Conservation (phyloP, 345 rosid genomes). For the Alliaria petiolata region DNA sequence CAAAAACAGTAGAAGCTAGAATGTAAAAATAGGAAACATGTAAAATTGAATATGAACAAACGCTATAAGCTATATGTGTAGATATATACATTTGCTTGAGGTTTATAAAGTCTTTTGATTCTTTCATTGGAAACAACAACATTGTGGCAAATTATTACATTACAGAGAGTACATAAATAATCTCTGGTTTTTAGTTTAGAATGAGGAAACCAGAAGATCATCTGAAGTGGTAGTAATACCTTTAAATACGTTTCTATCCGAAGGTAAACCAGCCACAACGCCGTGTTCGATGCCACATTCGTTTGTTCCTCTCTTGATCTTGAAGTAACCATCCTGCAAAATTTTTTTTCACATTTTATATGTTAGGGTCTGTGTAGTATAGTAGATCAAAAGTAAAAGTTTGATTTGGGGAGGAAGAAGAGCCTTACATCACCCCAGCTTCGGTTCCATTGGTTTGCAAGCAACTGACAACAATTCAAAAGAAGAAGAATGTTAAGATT, state of each 20-base stretch:
- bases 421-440: slow-evolving; percentile 93
- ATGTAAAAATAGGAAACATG: background rate
- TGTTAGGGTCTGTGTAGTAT: background rate
- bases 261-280: slow-evolving; percentile 79
- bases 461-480: slow-evolving; percentile 52
- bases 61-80: background rate
- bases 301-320: slow-evolving; percentile 73
- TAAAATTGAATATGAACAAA: background rate
- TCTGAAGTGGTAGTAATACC: slow-evolving; percentile 38
- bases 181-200: slow-evolving; percentile 19
- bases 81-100: background rate
- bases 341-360: background rate
- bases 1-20: background rate
- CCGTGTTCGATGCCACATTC: slow-evolving; percentile 87
- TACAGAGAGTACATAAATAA: background rate
- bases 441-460: slow-evolving; percentile 92
- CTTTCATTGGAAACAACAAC: background rate
- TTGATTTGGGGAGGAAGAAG: background rate
- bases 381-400: background rate
- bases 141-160: background rate
- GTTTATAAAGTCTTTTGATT: background rate
- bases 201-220: slow-evolving; percentile 39
- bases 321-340: slow-evolving; percentile 87
- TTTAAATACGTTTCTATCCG: slow-evolving; percentile 53
- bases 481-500: background rate